Percentiles rank a stretch among this genome's conserved stretches.
Conservation (phyloP, 768 basidiomycete species). For the Paxillus ammoniavirescens region DNA sequence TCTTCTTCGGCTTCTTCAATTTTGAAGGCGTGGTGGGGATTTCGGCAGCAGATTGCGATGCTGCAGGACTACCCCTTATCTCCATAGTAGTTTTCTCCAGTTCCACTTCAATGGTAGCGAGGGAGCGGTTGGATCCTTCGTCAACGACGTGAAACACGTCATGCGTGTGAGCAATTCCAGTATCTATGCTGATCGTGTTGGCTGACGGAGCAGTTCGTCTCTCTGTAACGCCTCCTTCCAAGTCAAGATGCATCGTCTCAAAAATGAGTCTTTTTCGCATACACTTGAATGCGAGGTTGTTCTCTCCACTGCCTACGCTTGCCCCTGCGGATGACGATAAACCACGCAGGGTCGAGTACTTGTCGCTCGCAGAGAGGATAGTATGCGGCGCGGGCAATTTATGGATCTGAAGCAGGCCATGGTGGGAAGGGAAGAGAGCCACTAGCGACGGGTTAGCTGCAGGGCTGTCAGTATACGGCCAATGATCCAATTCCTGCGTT, state of each 20-base stretch:
- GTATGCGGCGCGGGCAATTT: conserved; percentile 73
- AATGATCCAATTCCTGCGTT: background rate
- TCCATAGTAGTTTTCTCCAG: conserved; percentile 34
- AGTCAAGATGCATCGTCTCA: conserved; percentile 87
- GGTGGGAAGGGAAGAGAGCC: conserved; percentile 75
- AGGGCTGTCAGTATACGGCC: conserved; percentile 8
- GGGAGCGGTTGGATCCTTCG: conserved; percentile 13
- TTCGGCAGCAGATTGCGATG: conserved; percentile 9
- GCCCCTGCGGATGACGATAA: conserved; percentile 54
- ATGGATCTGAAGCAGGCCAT: conserved; percentile 81
- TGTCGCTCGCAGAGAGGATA: conserved; percentile 76
- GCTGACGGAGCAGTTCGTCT: conserved; percentile 59
- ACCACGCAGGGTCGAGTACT: conserved; percentile 80
- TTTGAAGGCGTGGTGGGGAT: conserved; percentile 14
- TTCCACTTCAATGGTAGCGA: conserved; percentile 44
- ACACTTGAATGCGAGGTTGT: conserved; percentile 93
- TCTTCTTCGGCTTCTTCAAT: conserved; percentile 56
- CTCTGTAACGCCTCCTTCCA: conserved; percentile 83
- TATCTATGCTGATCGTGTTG: conserved; percentile 20
- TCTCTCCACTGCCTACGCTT: conserved; percentile 77
- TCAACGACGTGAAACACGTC: conserved; percentile 7
- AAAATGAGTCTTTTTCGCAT: conserved; percentile 84
- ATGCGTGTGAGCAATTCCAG: conserved; percentile 16
- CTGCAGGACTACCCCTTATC: conserved; percentile 4
- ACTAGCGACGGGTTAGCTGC: conserved; percentile 77